Base-by-base conservation (phyloP, 2,329 filamentous ascomycete species). In the Diaporthe destruens region DNA sequence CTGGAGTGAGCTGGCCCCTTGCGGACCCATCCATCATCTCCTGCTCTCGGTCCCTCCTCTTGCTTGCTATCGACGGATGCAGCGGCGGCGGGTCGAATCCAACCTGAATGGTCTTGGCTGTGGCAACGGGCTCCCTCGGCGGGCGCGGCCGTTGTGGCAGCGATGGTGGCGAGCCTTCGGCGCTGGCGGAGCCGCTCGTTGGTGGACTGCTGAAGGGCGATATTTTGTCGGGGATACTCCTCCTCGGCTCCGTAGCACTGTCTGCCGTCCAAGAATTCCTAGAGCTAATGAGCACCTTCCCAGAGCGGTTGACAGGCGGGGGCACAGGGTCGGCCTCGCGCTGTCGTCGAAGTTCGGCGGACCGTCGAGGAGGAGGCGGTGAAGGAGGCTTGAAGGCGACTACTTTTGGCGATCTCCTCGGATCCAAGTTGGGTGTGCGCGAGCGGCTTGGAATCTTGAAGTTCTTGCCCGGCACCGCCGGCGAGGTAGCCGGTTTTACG, bases 151-250 rank as follows among this genome's bases (percentile, higher is more conserved):
- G 83, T 8, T 80, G 84, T 23, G 84, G 87, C 56, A 88, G 84
- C 71, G 81, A 83, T 1, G 88, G 87, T 9, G 86, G 86, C 8
- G 84, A 83, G n/a, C 84, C 83, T n/a, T 87, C 80, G 69, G 87
- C 92, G 71, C 89, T 90, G 6, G 89, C 88, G 20, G 75, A 77
- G 32, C 76, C 76, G 79, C 92, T 96, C 76, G 90, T 91, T 0
- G 95, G 94, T 23, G 95, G 95, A 47, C 94, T 98, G 78, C 87
- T 95, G 79, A 98, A 98, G 0, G 96, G 95, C 0, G 96, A 98
- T 0, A 91, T 79, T 78, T 85, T 83, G 74, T 85, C 80, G 78
- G 82, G 56, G 79, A 84, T 44, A 77, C 84, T 77, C 55, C 75
- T 82, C 78, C 75, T 80, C 74, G 76, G 71, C 53, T 85, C 83